phyloP scores from a whole-genome alignment of 805 yeast genomes.

The Tetrapisispora taiwanensis region DNA sequence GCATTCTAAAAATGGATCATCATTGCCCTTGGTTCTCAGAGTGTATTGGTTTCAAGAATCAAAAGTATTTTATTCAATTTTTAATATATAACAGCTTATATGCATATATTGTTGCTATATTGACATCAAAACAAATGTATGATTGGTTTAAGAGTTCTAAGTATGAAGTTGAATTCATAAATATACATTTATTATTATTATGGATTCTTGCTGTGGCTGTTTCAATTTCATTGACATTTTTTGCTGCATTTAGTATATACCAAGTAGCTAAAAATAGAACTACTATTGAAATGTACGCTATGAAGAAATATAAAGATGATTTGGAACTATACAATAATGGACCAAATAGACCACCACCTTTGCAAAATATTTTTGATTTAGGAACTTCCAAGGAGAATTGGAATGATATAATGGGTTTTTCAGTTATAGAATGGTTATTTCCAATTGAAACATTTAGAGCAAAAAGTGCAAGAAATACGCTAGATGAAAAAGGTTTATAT shows the following conservation, averaged over 20 bases:
- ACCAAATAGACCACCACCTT: conserved; percentile 27
- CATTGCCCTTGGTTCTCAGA: conserved; percentile 92
- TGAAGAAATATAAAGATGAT: conserved; percentile 37
- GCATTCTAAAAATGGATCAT: conserved; percentile 84
- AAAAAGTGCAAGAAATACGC: conserved; percentile 20
- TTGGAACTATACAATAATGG: conserved; percentile 31
- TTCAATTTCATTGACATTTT: conserved; percentile 45
- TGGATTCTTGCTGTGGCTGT: conserved; percentile 45
- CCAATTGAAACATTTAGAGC: conserved; percentile 37
- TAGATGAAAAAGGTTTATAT: conserved; percentile 39
- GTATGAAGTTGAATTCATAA: conserved; percentile 36
- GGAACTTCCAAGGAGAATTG: conserved; percentile 53
- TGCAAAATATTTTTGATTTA: conserved; percentile 68
- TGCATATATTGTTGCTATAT: conserved; percentile 33
- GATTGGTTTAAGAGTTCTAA: conserved; percentile 36
- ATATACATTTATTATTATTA: conserved; percentile 51
- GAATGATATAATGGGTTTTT: conserved; percentile 61
- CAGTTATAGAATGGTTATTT: conserved; percentile 57
- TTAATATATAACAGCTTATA: conserved; percentile 44
- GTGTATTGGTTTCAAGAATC: conserved; percentile 77
- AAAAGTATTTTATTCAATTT: conserved; percentile 71
- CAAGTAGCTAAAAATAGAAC: conserved; percentile 58
- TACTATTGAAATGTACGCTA: conserved; percentile 68
- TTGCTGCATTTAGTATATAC: conserved; percentile 48
- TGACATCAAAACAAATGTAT: conserved; percentile 37